Percentiles rank a stretch among this genome's conserved stretches.
Evolutionary conservation across 192 early-diverging fungal species (phyloP).

Genomic region (Pilobolus umbonatus): DNA sequence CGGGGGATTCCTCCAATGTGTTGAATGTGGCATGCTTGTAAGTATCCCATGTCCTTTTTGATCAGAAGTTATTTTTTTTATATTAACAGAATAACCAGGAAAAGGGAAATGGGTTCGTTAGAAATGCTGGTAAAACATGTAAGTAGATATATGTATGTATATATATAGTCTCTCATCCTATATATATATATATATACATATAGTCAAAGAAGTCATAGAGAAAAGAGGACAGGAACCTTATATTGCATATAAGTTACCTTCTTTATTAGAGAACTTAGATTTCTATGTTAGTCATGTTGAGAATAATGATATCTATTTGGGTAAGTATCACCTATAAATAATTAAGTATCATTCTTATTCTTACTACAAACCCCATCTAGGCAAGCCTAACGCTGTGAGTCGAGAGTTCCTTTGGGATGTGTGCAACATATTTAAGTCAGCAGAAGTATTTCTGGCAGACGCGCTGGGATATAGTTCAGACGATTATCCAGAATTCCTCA

Average conservation of each 20-base stretch:
- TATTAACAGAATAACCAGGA: too few relatives aligned
- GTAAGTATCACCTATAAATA: too few relatives aligned
- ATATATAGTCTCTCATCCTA: too few relatives aligned
- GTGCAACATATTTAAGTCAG: too few relatives aligned
- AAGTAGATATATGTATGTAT: neutral
- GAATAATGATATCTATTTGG: slow-evolving; percentile 16
- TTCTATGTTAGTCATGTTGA: slow-evolving; percentile 8
- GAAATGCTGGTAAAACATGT: neutral
- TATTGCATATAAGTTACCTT: slow-evolving; percentile 13
- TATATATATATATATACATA: neutral
- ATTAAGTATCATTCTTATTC: too few relatives aligned
- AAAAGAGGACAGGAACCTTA: slow-evolving; percentile 18
- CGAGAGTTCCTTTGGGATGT: too few relatives aligned
- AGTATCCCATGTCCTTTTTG: neutral
- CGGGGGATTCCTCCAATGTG: slow-evolving; percentile 23
- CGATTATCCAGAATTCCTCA: too few relatives aligned
- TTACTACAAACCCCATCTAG: too few relatives aligned
- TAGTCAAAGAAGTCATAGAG: slow-evolving; percentile 14
- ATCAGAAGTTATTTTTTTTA: too few relatives aligned
- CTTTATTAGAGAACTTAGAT: neutral
- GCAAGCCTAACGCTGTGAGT: too few relatives aligned
- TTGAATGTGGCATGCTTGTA: slow-evolving; percentile 18
- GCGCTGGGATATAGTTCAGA: too few relatives aligned
- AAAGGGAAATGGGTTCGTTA: slow-evolving; percentile 9
- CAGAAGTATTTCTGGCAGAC: too few relatives aligned